Evolutionary conservation across 306 rosid genomes (phyloP), one percentile per base, ranked within the genome.

Genomic region (Pyrus pyrifolia): DNA sequence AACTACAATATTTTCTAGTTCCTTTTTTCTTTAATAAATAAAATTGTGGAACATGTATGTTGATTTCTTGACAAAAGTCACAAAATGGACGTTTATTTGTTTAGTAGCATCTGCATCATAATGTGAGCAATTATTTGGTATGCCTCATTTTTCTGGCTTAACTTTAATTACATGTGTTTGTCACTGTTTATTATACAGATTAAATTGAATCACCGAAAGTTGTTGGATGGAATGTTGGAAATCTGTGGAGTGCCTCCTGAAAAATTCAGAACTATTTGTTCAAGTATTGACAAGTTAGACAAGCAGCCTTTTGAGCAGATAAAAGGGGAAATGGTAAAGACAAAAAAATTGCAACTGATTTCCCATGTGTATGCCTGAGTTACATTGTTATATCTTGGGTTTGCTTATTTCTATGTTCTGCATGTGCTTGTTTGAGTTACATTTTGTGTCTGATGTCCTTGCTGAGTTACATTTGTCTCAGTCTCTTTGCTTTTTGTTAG

Each of bases 261-360:
- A 75, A 92, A 95, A 83, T 95, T 95, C 76, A 92, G 99, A 84
- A 92, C 99, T 73, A 95, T 95, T 77, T 95, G 97, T 79, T 91
- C 99, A 57, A 95, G 93, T 78, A 89, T 95, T 53, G 99, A 95
- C 89, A 92, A 95, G 80, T 87, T 90, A 71, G 97, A 95, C 87
- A 95, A 95, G 78, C 99, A 92, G 80, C 63, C 93, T 29, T 95
- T 95, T 72, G 87, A 92, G 64, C 90, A 95, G 83, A 91, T 92
- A 69, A 89, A 83, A 75, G 89, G 81, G 69, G 99, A 95, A 88
- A 90, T 95, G 97, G 99, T 95, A 79, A 87, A 84, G 40, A 49
- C 71, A 5, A 46, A 49, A 35, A 29, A 49, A 4, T 25, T 44
- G 21, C 68, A 60, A 40, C 64, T 11, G 18, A 62, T 45, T 74